Base-by-base conservation (phyloP, 768 basidiomycete species). In the Amanita pallidorosea region DNA sequence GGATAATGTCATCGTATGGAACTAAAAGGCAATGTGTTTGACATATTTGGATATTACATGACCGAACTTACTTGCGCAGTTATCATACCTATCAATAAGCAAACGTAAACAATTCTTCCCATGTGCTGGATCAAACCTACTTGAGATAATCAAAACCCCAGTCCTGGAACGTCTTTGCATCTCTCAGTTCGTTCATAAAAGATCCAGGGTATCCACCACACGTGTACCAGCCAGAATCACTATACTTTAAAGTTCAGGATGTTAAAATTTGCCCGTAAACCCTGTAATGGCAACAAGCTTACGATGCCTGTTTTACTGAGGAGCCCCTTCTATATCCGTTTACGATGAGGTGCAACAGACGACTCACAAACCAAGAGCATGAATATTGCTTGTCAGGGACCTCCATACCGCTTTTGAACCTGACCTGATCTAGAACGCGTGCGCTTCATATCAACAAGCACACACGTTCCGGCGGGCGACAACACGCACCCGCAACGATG, bases 141-240 rank as follows among this genome's bases (percentile, higher is more conserved):
- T 83, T 84, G 40, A 83, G 67, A 55, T 79, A 79, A 61, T 83
- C 77, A 49, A 83, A 81, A 6, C 80, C 80, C 82, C 82, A 83
- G 31, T 77, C 70, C 42, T 74, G 71, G 63, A 83, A 83, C 4
- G 72, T 66, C 54, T 70, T 72, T 4, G 69, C 69, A 57, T 84
- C 81, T 22, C 78, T 73, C 22, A 62, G 53, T 63, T 84, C 82
- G 53, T 83, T 79, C 58, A 69, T 65, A 64, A 70, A 83, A 1
- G 80, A 82, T 17, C 81, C 82, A 40, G 82, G 82, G 58, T 80
- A 84, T 7, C 77, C 65, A 11, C 73, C 74, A 52, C 82, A 84
- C n/a, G 82, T 84, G 56, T 71, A 77, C 80, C 80, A 83, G 17
- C 82, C 82, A 4, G 51, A 52, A 34, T 52, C 51, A 25, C 51